phyloP scores from a whole-genome alignment of 2,329 filamentous ascomycete genomes.

The Arthroderma sp. region DNA sequence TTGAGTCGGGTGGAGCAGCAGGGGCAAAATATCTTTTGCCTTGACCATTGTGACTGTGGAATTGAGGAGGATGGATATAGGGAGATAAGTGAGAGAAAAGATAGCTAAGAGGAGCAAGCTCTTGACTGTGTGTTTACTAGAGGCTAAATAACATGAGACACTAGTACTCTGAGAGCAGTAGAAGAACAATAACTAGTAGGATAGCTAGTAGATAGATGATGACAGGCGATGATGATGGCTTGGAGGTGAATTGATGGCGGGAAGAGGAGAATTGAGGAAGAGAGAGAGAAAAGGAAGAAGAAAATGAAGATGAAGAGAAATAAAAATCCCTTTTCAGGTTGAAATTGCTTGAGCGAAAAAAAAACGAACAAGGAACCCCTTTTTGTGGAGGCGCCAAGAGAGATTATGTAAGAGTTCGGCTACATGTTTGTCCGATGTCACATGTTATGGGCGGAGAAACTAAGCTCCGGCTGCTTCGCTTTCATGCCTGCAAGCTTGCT shows the following conservation, averaged over 20 bases:
- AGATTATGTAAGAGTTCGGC: too few species aligned
- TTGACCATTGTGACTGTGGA: conserved; percentile 24
- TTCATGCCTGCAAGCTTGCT: too few species aligned
- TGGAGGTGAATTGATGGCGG: not conserved
- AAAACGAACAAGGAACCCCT: too few species aligned
- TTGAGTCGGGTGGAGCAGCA: conserved; percentile 60
- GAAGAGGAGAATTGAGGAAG: not conserved
- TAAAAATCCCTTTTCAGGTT: not conserved
- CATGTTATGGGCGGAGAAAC: too few species aligned
- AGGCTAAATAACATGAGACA: conserved; percentile 10
- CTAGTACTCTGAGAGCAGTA: not conserved
- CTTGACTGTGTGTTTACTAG: not conserved
- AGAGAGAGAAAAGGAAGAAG: conserved; percentile 9
- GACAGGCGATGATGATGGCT: conserved; percentile 10
- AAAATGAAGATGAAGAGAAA: conserved; percentile 6
- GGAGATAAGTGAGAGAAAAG: conserved; percentile 7
- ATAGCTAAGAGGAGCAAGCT: conserved; percentile 7
- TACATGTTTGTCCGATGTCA: too few species aligned
- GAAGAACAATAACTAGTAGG: not conserved
- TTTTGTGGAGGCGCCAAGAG: too few species aligned
- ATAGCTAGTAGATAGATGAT: not conserved
- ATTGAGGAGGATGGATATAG: not conserved
- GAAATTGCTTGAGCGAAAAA: too few species aligned
- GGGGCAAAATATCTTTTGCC: conserved; percentile 50
- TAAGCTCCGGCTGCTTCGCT: too few species aligned